These are phyloP conservation scores for Podaxis sp. DNA, from an alignment of 768 basidiomycete species.

Conservation along the genomic window DNA sequence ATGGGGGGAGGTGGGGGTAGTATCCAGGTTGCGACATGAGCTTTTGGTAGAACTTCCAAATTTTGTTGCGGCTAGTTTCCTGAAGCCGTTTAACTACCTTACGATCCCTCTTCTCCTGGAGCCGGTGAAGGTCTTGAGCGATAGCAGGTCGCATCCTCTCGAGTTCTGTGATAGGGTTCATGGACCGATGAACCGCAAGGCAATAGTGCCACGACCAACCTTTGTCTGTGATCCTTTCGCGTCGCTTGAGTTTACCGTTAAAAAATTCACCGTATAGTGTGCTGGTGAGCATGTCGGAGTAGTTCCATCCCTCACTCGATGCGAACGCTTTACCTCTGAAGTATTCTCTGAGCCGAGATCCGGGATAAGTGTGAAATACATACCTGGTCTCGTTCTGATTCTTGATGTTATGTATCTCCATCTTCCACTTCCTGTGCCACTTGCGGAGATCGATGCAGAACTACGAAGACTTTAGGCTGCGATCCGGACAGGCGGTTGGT, in stretches of 20 bases:
- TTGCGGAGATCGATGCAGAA: constrained; percentile 24
- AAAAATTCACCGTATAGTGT: constrained; percentile 40
- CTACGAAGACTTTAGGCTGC: constrained; percentile 14
- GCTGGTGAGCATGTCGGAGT: constrained; percentile 39
- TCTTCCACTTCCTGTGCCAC: constrained; percentile 21
- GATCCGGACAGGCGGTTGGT: background rate
- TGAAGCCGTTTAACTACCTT: constrained; percentile 23
- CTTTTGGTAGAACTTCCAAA: constrained; percentile 44
- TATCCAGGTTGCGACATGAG: constrained; percentile 36
- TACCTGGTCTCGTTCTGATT: constrained; percentile 20
- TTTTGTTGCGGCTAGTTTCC: constrained; percentile 29
- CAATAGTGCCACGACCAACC: constrained; percentile 35
- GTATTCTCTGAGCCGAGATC: background rate
- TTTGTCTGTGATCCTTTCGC: constrained; percentile 35
- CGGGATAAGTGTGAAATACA: constrained; percentile 3
- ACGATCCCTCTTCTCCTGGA: constrained; percentile 23
- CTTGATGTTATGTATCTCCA: constrained; percentile 9
- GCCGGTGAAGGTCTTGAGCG: constrained; percentile 23
- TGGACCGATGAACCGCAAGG: background rate
- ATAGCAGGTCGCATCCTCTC: constrained; percentile 23
- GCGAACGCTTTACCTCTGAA: constrained; percentile 38
- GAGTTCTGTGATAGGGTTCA: constrained; percentile 22
- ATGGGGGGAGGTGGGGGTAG: constrained; percentile 38
- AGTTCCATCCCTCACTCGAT: constrained; percentile 39
- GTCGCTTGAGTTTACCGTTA: constrained; percentile 32